Evolutionary conservation across 768 basidiomycete species (phyloP), one percentile per base, ranked within the genome.

Genomic region (Hortiboletus flavorubellus): DNA sequence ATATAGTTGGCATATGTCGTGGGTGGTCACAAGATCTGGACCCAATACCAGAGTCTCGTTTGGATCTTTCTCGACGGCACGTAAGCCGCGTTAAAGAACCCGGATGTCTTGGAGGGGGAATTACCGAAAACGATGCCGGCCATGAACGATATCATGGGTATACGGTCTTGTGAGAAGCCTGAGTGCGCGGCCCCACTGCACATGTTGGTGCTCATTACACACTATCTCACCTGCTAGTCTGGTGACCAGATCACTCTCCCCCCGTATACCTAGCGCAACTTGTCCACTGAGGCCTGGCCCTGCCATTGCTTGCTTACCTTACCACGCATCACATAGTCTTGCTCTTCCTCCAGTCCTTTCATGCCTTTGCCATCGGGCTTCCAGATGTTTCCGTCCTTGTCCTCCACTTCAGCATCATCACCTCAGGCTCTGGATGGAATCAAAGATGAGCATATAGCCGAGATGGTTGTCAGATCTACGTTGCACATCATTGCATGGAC

Each of bases 261-360:
- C 15, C 89, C 87, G 26, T 99, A 99, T 45, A 98, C 91, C 93
- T 96, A 31, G 21, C 49, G 12, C 49, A 16, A 53, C 49, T 66
- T 51, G 35, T 54, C 64, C 34, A 59, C 46, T 10, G 7, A 45
- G 16, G 23, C 18, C 29, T 5, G 10, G 29, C 33, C 10, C 29
- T 16, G 45, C 21, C n/a, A 53, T 11, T 31, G 43, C 39, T 43
- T 33, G 11, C 60, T 55, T 60, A 95, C 93, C 85, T 95, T 98
- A 33, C 96, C 96, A 69, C 92, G 94, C 94, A 98, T 98, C 61
- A 99, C 96, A 77, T 98, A 99, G 67, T 98, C 95, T 65, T 93
- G 98, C 61, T 98, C 94, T 55, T 93, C 89, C 59, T 98, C 96
- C 29, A 99, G 70, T 12, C 86, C 94, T 68, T 82, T 79, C 61